These are phyloP conservation scores for Suillus americanus DNA, from an alignment of 768 basidiomycete species.

Conservation along the genomic window DNA sequence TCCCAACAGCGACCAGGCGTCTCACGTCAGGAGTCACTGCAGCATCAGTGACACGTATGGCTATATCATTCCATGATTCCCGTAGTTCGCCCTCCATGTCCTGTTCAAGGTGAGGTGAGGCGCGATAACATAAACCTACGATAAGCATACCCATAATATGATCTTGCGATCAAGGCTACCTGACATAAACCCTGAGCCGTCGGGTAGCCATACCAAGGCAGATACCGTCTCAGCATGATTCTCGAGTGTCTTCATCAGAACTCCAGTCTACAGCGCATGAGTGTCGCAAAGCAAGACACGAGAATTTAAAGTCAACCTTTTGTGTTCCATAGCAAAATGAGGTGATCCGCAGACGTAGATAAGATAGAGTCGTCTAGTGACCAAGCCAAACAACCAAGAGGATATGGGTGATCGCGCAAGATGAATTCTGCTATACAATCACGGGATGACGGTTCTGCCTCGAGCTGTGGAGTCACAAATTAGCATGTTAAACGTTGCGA, in stretches of 20 bases:
- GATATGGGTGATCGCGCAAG: slow-evolving; percentile 74
- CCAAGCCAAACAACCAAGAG: slow-evolving; percentile 87
- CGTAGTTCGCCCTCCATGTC: slow-evolving; percentile 70
- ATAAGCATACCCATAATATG: slow-evolving; percentile 70
- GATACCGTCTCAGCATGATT: slow-evolving; percentile 84
- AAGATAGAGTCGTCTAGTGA: slow-evolving; percentile 85
- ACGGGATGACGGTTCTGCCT: slow-evolving; percentile 47
- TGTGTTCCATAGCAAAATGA: slow-evolving; percentile 88
- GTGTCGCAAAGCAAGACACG: slow-evolving; percentile 8
- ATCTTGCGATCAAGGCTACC: slow-evolving; percentile 84
- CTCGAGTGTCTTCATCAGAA: slow-evolving; percentile 61
- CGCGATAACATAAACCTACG: slow-evolving; percentile 10
- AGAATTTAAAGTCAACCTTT: slow-evolving; percentile 56
- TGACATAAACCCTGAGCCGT: slow-evolving; percentile 88
- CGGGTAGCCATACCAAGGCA: slow-evolving; percentile 84
- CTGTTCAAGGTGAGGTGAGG: slow-evolving; percentile 40
- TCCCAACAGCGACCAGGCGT: slow-evolving; percentile 83
- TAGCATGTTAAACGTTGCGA: slow-evolving; percentile 14
- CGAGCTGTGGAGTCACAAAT: slow-evolving; percentile 36
- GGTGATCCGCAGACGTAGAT: slow-evolving; percentile 78
- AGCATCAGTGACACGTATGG: slow-evolving; percentile 85
- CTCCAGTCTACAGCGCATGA: slow-evolving; percentile 60
- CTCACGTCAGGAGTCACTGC: slow-evolving; percentile 83
- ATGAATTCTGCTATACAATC: slow-evolving; percentile 61
- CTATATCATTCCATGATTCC: slow-evolving; percentile 65